A percentile compares a stretch with the other conserved stretches of the same genome.
These are phyloP conservation scores for Exophiala spinifera DNA, from an alignment of 2,329 filamentous ascomycete species.

Conservation along the genomic window DNA sequence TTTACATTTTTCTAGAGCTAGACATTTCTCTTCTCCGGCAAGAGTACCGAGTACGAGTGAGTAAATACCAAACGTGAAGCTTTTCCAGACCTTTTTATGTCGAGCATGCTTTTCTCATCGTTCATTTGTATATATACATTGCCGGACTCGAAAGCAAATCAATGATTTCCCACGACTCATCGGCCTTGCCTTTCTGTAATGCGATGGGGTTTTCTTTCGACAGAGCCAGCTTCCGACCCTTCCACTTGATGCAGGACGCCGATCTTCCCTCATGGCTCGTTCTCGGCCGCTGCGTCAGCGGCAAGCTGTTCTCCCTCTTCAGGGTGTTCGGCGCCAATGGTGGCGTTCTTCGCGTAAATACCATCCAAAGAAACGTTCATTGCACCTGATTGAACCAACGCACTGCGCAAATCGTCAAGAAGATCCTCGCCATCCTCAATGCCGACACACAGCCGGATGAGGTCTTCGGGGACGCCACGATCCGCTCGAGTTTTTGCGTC, in stretches of 20 bases:
- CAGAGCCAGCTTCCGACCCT: no score
- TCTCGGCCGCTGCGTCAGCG: constrained; percentile 23
- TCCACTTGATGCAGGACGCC: no score
- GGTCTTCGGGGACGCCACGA: constrained; percentile 90
- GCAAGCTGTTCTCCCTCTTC: constrained; percentile 25
- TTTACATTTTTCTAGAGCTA: not conserved
- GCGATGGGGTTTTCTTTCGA: no score
- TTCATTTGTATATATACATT: not conserved
- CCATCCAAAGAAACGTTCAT: constrained; percentile 82
- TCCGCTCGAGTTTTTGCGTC: constrained; percentile 89
- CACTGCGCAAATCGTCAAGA: constrained; percentile 86
- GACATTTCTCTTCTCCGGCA: no score
- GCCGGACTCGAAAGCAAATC: not conserved
- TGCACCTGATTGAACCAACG: constrained; percentile 90
- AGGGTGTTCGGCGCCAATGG: constrained; percentile 20
- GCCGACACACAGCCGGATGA: constrained; percentile 91
- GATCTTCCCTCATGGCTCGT: constrained; percentile 22
- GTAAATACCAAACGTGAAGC: not conserved
- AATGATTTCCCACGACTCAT: no score
- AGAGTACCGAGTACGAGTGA: not conserved
- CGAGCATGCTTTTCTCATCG: not conserved
- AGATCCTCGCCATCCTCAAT: constrained; percentile 92
- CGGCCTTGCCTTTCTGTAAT: no score
- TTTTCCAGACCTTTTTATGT: not conserved
- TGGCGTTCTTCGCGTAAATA: constrained; percentile 59